Conservation (phyloP, 2,329 filamentous ascomycete species). For the Claviceps capensis region DNA sequence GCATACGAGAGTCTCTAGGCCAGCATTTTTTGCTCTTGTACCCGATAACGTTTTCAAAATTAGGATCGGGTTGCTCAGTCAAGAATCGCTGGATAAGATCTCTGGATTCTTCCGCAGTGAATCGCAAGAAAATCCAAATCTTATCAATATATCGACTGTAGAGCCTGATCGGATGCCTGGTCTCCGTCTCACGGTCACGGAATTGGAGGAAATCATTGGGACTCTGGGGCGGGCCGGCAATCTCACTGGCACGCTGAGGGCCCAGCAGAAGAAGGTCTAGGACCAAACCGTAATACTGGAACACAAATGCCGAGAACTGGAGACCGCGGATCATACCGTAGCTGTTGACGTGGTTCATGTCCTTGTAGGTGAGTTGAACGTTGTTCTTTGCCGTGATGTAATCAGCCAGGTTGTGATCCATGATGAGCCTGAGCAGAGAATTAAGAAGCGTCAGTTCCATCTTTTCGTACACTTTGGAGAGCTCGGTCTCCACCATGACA, state of each 20-base stretch:
- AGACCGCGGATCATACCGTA: constrained; percentile 97
- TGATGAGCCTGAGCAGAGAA: constrained; percentile 81
- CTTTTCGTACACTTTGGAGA: constrained; percentile 99
- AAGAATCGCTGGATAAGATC: constrained; percentile 96
- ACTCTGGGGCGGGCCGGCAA: constrained; percentile 82
- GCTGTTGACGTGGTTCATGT: constrained; percentile 99
- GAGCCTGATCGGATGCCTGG: constrained; percentile 86
- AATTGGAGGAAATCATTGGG: constrained; percentile 98
- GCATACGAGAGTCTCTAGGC: constrained; percentile 95
- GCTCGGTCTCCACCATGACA: constrained; percentile 93
- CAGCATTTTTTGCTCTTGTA: constrained; percentile 99
- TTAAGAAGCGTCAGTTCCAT: constrained; percentile 94
- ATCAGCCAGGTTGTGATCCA: constrained; percentile 98
- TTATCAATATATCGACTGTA: constrained; percentile 97
- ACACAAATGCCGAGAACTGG: constrained; percentile 96
- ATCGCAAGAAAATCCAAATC: constrained; percentile 96
- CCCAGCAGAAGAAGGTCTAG: constrained; percentile 86
- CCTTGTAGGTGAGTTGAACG: constrained; percentile 96
- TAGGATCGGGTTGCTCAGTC: constrained; percentile 95
- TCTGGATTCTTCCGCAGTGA: constrained; percentile 83
- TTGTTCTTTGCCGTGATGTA: constrained; percentile 99
- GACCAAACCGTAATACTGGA: constrained; percentile 96
- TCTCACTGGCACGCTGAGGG: constrained; percentile 91
- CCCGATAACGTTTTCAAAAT: constrained; percentile 98
- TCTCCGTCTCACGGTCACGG: constrained; percentile 82